Conservation (phyloP, 768 basidiomycete genomes). For the Pisolithus albus region DNA sequence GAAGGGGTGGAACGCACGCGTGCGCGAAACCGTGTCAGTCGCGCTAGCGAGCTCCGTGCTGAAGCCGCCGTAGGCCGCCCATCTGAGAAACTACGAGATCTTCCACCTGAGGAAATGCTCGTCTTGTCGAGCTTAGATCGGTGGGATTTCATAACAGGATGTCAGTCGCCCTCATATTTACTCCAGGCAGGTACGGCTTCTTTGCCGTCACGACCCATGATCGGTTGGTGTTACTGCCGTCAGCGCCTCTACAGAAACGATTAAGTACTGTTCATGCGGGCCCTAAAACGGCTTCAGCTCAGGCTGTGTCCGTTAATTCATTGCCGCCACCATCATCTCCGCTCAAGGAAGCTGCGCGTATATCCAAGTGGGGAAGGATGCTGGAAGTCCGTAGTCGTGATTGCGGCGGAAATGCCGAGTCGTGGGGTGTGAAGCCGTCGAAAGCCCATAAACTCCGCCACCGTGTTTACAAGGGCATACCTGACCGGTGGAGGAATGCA, state of each 20-base stretch:
- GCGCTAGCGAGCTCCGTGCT: constrained; percentile 54
- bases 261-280: constrained; percentile 41
- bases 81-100: constrained; percentile 55
- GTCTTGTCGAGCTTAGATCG: constrained; percentile 78
- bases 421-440: constrained; percentile 60
- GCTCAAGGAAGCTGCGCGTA: constrained; percentile 65
- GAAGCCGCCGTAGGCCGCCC: constrained; percentile 49
- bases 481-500: constrained; percentile 90
- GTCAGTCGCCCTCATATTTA: constrained; percentile 2
- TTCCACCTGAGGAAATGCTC: constrained; percentile 67
- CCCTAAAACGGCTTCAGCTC: constrained; percentile 38
- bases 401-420: constrained; percentile 65
- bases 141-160: constrained; percentile 38
- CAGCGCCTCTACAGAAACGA: constrained; percentile 55
- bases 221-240: constrained; percentile 66
- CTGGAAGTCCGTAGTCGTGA: constrained; percentile 62
- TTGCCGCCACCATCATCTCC: constrained; percentile 44
- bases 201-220: constrained; percentile 76
- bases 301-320: constrained; percentile 38
- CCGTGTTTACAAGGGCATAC: constrained; percentile 91
- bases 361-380: constrained; percentile 94
- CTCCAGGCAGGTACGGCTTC: constrained; percentile 76
- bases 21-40: constrained; percentile 52
- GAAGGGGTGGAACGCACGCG: constrained; percentile 93
- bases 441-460: constrained; percentile 66